Percentiles rank a stretch among this genome's conserved stretches.
Evolutionary conservation across 768 basidiomycete genomes (phyloP).

Genomic region (Trametopsis cervina): DNA sequence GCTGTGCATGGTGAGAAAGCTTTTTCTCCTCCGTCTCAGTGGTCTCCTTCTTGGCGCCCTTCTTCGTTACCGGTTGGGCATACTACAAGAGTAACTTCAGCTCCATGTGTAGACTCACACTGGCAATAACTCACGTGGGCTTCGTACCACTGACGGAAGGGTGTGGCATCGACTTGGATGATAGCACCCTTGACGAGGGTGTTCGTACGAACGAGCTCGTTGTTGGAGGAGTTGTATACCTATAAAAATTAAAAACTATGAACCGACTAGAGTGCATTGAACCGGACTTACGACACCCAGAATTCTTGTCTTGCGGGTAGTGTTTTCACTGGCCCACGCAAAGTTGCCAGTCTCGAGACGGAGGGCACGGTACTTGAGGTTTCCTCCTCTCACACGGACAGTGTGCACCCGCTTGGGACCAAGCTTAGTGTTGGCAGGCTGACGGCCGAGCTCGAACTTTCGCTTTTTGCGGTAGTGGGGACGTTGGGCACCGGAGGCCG

Average conservation of each 20-base stretch:
- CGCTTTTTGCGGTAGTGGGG: constrained; percentile 99
- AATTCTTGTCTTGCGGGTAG: constrained; percentile 93
- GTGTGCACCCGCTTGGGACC: constrained; percentile 93
- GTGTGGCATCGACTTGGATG: constrained; percentile 96
- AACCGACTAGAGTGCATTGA: background rate
- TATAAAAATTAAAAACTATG: constrained; percentile 24
- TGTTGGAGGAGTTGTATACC: constrained; percentile 99
- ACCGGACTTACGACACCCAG: constrained; percentile 79
- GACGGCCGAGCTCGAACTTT: constrained; percentile 99
- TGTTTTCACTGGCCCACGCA: constrained; percentile 95
- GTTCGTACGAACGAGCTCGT: constrained; percentile 99
- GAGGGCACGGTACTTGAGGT: constrained; percentile 91
- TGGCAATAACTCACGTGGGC: constrained; percentile 65
- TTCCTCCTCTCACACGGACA: constrained; percentile 94
- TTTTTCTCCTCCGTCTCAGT: constrained; percentile 64
- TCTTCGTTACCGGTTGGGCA: constrained; percentile 91
- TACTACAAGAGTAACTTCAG: constrained; percentile 49
- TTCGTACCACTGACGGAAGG: constrained; percentile 99
- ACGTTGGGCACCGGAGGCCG: constrained; percentile 85
- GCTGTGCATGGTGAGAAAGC: constrained; percentile 86
- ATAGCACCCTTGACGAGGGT: constrained; percentile 96
- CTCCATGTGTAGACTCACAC: background rate
- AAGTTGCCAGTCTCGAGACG: constrained; percentile 97
- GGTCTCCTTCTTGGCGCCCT: constrained; percentile 57
- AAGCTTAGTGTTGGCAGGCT: constrained; percentile 95